Percentiles rank a stretch among this genome's conserved stretches.
Evolutionary conservation across 495 filamentous ascomycete species (phyloP).

Genomic region (Parmelia sp.): DNA sequence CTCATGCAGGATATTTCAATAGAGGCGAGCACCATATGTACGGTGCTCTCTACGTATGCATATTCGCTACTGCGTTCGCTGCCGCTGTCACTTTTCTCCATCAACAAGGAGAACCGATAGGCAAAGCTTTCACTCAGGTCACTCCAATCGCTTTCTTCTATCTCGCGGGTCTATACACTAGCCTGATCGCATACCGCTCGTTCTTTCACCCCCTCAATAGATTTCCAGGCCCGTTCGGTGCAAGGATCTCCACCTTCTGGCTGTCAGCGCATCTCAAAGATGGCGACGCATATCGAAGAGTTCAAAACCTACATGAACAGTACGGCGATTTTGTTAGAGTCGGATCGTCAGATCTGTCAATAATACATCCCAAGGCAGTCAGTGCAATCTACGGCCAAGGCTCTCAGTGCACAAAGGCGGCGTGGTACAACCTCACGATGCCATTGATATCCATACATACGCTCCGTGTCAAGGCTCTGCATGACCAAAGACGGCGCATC

Average conservation of each 20-base stretch:
- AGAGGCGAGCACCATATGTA: not conserved
- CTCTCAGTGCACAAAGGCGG: not conserved
- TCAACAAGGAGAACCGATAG: not conserved
- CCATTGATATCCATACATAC: not conserved
- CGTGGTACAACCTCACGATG: not conserved
- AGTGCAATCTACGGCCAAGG: not conserved
- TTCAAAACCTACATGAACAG: not conserved
- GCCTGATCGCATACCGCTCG: not conserved
- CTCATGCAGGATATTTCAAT: not conserved
- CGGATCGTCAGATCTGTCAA: not conserved
- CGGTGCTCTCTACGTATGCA: not conserved
- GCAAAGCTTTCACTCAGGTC: not conserved
- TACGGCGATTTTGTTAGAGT: not conserved
- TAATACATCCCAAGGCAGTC: not conserved
- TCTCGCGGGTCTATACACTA: not conserved
- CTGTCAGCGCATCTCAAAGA: not conserved
- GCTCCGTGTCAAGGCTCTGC: not conserved
- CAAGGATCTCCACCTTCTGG: not conserved
- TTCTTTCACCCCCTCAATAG: not conserved
- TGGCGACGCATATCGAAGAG: not conserved
- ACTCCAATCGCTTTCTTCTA: not conserved
- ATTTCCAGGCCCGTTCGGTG: not conserved
- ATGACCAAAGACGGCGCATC: not conserved
- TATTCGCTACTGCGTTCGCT: not conserved
- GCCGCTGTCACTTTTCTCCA: not conserved